Conservation (phyloP, 352 stramenopile species). For the Phytopythium delawarense region DNA sequence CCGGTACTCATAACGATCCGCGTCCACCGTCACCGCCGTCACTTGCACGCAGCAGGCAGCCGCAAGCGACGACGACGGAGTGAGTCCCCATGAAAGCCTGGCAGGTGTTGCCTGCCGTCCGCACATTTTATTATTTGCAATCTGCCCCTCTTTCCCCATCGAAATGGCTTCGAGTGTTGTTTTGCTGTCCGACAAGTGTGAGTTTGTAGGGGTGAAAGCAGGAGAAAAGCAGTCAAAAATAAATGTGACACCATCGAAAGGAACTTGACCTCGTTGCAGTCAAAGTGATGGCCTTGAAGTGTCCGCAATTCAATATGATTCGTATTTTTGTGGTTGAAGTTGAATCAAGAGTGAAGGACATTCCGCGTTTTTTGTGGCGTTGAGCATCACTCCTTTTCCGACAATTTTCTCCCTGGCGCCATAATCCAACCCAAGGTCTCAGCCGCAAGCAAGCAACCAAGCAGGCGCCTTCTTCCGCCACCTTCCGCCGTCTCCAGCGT, state of each 20-base stretch:
- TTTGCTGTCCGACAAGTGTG: not conserved
- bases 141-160: not conserved
- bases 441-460: too few species aligned
- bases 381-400: not conserved
- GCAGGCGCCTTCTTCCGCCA: too few species aligned
- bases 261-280: not conserved
- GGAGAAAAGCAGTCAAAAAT: not conserved
- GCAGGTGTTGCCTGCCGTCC: not conserved
- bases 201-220: not conserved
- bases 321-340: slow-evolving; percentile 1
- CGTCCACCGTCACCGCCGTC: too few species aligned
- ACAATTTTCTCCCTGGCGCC: not conserved
- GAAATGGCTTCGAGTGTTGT: not conserved
- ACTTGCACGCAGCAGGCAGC: too few species aligned
- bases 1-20: not conserved
- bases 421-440: too few species aligned
- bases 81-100: too few species aligned
- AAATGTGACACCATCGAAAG: not conserved
- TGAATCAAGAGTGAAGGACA: not conserved
- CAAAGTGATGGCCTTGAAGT: slow-evolving; percentile 1
- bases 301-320: too few species aligned
- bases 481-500: too few species aligned
- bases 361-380: not conserved
- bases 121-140: slow-evolving; percentile 4
- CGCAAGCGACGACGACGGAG: too few species aligned